A percentile compares a stretch with the other conserved stretches of the same genome.
phyloP scores from a whole-genome alignment of 768 basidiomycete genomes.

The Amanita molliuscula region DNA sequence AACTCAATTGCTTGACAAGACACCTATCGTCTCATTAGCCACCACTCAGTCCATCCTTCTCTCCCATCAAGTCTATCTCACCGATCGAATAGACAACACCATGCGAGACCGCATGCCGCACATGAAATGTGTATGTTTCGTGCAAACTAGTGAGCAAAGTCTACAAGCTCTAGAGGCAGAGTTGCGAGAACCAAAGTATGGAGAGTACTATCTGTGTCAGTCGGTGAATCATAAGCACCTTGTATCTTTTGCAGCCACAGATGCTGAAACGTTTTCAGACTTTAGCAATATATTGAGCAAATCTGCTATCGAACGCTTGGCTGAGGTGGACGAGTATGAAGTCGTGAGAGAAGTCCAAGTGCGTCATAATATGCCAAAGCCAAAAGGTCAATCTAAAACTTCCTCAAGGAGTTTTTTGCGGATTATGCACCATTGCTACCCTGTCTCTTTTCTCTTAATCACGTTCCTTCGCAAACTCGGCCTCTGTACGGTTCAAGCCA shows the following conservation, averaged over 20 bases:
- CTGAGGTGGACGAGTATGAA: constrained; percentile 92
- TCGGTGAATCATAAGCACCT: constrained; percentile 50
- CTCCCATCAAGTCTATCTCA: constrained; percentile 95
- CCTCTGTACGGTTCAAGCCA: constrained; percentile 66
- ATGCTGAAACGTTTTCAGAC: constrained; percentile 39
- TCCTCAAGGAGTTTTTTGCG: constrained; percentile 85
- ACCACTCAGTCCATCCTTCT: constrained; percentile 90
- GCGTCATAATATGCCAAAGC: constrained; percentile 11
- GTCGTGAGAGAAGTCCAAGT: constrained; percentile 97
- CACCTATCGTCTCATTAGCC: constrained; percentile 90
- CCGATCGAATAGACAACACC: constrained; percentile 94
- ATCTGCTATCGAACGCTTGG: constrained; percentile 82
- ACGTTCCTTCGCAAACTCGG: constrained; percentile 47
- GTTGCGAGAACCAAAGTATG: constrained; percentile 84
- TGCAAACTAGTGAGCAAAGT: constrained; percentile 75
- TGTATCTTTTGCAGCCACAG: constrained; percentile 10
- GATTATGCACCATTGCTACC: constrained; percentile 88
- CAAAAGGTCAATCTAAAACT: background rate
- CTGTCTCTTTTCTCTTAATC: constrained; percentile 79
- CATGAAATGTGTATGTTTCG: constrained; percentile 94
- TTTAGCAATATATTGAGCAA: constrained; percentile 94
- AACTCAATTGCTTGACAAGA: constrained; percentile 33
- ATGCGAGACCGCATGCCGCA: constrained; percentile 88
- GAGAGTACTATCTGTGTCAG: constrained; percentile 99
- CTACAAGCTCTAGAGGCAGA: constrained; percentile 78